phyloP scores from a whole-genome alignment of 768 basidiomycete species.

The Suillus weaverae region DNA sequence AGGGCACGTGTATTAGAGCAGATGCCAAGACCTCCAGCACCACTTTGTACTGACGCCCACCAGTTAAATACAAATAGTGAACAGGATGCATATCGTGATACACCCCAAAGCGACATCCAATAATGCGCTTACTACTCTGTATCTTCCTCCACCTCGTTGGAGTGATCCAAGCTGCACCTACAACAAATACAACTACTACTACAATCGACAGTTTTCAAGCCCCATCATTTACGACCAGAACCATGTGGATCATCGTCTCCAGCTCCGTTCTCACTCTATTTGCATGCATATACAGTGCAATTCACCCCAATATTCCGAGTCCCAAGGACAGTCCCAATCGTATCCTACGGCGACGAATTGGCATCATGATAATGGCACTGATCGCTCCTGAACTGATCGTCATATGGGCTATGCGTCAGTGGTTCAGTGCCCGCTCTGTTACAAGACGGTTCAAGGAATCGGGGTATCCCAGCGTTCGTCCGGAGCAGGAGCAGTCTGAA shows the following conservation, averaged over 20 bases:
- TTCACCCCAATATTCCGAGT: constrained; percentile 27
- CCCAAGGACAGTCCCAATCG: no score
- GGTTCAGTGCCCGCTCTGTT: constrained; percentile 13
- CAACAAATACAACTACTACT: not conserved
- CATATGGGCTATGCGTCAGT: constrained; percentile 21
- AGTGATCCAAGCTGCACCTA: not conserved
- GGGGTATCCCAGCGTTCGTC: not conserved
- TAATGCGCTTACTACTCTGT: not conserved
- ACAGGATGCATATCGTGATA: not conserved
- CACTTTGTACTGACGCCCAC: not conserved
- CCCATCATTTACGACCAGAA: not conserved
- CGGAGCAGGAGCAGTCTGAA: not conserved
- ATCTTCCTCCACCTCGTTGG: not conserved
- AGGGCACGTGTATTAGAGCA: no score
- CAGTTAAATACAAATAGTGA: not conserved
- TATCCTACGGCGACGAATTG: not conserved
- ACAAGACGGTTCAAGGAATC: not conserved
- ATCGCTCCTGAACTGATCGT: constrained; percentile 25
- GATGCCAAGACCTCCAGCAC: no score
- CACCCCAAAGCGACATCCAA: not conserved
- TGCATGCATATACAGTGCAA: constrained; percentile 26
- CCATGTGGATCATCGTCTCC: not conserved
- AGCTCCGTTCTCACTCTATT: constrained; percentile 16
- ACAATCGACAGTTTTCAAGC: not conserved
- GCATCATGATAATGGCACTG: constrained; percentile 16